A percentile compares a stretch with the other conserved stretches of the same genome.
phyloP scores from a whole-genome alignment of 352 stramenopile genomes.

The Pythium chondricola region DNA sequence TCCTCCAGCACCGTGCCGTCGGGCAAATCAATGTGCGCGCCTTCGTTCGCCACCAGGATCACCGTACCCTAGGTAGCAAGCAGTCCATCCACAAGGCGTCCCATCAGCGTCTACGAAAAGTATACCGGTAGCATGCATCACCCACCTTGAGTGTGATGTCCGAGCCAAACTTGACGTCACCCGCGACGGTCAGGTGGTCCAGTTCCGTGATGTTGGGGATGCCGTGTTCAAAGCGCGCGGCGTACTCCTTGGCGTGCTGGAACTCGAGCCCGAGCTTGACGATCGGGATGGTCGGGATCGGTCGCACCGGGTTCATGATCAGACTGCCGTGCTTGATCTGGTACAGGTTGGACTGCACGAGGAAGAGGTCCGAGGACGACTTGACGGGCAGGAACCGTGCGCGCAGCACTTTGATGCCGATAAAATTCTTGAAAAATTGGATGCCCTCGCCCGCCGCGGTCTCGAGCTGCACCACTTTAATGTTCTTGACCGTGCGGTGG shows the following conservation, averaged over 20 bases:
- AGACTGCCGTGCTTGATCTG: slow-evolving; percentile 90
- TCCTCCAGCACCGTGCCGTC: slow-evolving; percentile 91
- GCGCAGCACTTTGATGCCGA: slow-evolving; percentile 94
- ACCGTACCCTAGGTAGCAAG: slow-evolving; percentile 90
- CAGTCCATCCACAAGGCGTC: too few species aligned
- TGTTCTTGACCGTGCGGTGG: slow-evolving; percentile 94
- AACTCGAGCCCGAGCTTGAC: slow-evolving; percentile 93
- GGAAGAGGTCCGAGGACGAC: slow-evolving; percentile 97
- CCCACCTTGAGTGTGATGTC: slow-evolving; percentile 88
- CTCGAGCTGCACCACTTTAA: slow-evolving; percentile 92
- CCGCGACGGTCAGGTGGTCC: slow-evolving; percentile 90
- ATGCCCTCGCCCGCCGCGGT: slow-evolving; percentile 97
- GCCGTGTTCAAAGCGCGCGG: slow-evolving; percentile 76
- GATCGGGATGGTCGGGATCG: slow-evolving; percentile 84
- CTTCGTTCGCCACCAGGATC: slow-evolving; percentile 93
- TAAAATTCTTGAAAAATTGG: slow-evolving; percentile 97
- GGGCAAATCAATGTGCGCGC: slow-evolving; percentile 90
- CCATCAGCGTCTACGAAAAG: too few species aligned
- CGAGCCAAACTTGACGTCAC: slow-evolving; percentile 91
- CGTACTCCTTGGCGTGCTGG: slow-evolving; percentile 84
- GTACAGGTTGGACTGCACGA: slow-evolving; percentile 92
- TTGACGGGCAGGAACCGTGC: slow-evolving; percentile 98
- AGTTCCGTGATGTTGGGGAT: slow-evolving; percentile 92
- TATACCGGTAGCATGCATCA: neutral
- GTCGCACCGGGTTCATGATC: slow-evolving; percentile 80